Conservation (phyloP, 2,329 filamentous ascomycete genomes). For the Gnomoniopsis smithogilvyi region DNA sequence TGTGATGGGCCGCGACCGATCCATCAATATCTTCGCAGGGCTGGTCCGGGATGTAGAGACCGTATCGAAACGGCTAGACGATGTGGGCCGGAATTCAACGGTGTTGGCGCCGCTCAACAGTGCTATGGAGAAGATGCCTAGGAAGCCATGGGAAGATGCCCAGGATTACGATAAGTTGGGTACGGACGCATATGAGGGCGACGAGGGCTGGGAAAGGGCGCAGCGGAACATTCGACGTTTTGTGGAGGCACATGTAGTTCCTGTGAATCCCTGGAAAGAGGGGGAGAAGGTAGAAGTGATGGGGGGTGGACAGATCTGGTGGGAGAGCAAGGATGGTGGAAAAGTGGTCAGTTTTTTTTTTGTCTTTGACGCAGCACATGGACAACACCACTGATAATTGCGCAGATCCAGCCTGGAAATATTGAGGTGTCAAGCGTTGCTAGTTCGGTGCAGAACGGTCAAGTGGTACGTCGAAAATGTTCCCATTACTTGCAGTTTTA, state of each 20-base stretch:
- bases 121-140: slow-evolving; percentile 71
- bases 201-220: slow-evolving; percentile 72
- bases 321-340: slow-evolving; percentile 68
- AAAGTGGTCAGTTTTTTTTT: slow-evolving; percentile 55
- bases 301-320: slow-evolving; percentile 69
- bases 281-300: slow-evolving; percentile 63
- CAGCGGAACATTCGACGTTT: slow-evolving; percentile 74
- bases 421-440: slow-evolving; percentile 75
- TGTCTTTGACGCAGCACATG: background rate
- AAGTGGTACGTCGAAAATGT: slow-evolving; percentile 60
- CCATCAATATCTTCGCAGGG: slow-evolving; percentile 80
- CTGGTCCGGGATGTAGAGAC: slow-evolving; percentile 72
- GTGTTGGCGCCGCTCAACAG: slow-evolving; percentile 85
- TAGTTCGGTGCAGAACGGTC: slow-evolving; percentile 78
- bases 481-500: background rate
- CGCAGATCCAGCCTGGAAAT: slow-evolving; percentile 71
- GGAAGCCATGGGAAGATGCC: slow-evolving; percentile 83
- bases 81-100: slow-evolving; percentile 67
- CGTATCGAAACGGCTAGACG: slow-evolving; percentile 67
- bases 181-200: slow-evolving; percentile 70
- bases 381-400: background rate
- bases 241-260: slow-evolving; percentile 81
- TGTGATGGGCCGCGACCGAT: slow-evolving; percentile 74
- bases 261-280: slow-evolving; percentile 71
- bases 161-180: slow-evolving; percentile 68